Percentiles rank a stretch among this genome's conserved stretches.
phyloP scores from a whole-genome alignment of 495 filamentous ascomycete genomes.

The Penicillium atrosanguineum region DNA sequence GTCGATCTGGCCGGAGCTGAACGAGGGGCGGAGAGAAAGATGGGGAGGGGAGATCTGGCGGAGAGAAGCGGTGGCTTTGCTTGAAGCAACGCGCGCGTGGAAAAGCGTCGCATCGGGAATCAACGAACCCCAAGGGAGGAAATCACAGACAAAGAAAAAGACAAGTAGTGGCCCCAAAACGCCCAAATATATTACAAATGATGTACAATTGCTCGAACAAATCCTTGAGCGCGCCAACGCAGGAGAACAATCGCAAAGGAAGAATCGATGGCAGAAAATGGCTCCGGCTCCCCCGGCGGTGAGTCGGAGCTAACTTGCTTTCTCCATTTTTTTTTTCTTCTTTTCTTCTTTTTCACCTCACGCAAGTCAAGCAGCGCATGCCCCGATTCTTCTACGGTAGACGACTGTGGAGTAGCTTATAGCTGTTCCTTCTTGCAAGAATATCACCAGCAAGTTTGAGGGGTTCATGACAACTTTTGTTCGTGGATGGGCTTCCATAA shows the following conservation, averaged over 20 bases:
- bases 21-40: slow-evolving; percentile 31
- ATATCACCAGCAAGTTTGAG: slow-evolving; percentile 50
- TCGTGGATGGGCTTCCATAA: slow-evolving; percentile 50
- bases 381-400: slow-evolving; percentile 23
- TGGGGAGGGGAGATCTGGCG: slow-evolving; percentile 32
- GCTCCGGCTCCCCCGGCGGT: slow-evolving; percentile 8
- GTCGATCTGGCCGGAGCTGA: slow-evolving; percentile 18
- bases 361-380: slow-evolving; percentile 39
- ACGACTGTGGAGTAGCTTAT: slow-evolving; percentile 28
- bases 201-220: background rate
- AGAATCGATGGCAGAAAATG: slow-evolving; percentile 17
- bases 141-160: slow-evolving; percentile 8
- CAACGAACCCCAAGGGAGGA: slow-evolving; percentile 17
- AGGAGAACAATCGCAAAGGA: slow-evolving; percentile 23
- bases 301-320: background rate
- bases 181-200: slow-evolving; percentile 14
- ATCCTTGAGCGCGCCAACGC: background rate
- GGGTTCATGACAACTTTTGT: slow-evolving; percentile 38
- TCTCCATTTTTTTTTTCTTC: slow-evolving; percentile 8
- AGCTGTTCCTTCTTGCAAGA: slow-evolving; percentile 37
- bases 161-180: slow-evolving; percentile 7
- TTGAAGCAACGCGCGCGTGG: slow-evolving; percentile 38
- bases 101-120: slow-evolving; percentile 39
- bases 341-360: slow-evolving; percentile 28
- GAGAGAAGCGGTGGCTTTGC: slow-evolving; percentile 44